Evolutionary conservation across 2,329 filamentous ascomycete species (phyloP), one percentile per base, ranked within the genome.

Genomic region (Ceratocystis huliohia): DNA sequence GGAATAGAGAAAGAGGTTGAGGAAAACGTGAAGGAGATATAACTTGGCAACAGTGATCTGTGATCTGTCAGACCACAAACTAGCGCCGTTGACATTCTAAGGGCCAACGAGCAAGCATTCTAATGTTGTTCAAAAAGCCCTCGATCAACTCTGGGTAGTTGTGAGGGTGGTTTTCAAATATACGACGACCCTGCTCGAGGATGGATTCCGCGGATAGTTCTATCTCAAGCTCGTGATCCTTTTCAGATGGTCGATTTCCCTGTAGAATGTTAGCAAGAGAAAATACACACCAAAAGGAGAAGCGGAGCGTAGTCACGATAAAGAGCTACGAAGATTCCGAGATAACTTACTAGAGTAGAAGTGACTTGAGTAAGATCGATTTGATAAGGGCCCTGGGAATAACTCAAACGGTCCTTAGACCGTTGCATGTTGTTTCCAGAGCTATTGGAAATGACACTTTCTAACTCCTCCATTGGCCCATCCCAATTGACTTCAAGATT

Each of bases 351-450:
- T 37, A 71, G 70, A 5, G 73, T 72, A 63, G 80, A 81, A 10
- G 85, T 88, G 53, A 99, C 94, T 74, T 96, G 92, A 0, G 94
- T 99, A 63, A 99, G 79, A 75, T 99, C 94, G 71, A 99, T 83
- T 74, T 94, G 89, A 74, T 95, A 96, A 65, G 84, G 85, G 50
- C 91, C 82, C 74, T 97, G 95, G 8, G 82, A 86, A 76, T 99
- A 99, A 73, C 89, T 95, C 73, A 99, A 79, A 20, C 94, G 84
- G 75, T 99, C 92, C 75, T 99, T 99, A 71, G 84, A 86, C 5
- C 92, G 85, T 70, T 75, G 74, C 53, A 65, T 66, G 10, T 63
- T 50, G 17, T 61, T 61, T 70, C 70, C 76, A 65, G 69, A 72
- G 53, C 72, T 74, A 13, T 65, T 56, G 33, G 44, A 46, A 61